Conservation (phyloP, 768 basidiomycete genomes). For the Termitomyces sp. region DNA sequence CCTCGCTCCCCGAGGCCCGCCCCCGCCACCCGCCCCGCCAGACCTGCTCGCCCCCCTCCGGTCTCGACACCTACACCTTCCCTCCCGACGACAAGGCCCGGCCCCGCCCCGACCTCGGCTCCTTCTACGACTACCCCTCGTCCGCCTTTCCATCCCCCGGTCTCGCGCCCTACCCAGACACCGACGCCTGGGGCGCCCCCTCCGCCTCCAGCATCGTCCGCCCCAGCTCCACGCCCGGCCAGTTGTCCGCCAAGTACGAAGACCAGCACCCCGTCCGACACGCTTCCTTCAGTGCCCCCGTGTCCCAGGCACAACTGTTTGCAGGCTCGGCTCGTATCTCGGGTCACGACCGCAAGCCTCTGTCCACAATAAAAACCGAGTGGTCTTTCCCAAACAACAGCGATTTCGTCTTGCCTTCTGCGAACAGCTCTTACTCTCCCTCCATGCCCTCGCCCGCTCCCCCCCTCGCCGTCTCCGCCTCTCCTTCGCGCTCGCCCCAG, state of each 20-base stretch:
- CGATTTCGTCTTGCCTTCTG: slow-evolving; percentile 38
- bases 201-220: slow-evolving; percentile 48
- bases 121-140: slow-evolving; percentile 44
- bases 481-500: slow-evolving; percentile 52
- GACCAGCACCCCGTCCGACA: slow-evolving; percentile 51
- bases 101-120: slow-evolving; percentile 42
- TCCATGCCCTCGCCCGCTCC: slow-evolving; percentile 41
- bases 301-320: slow-evolving; percentile 59
- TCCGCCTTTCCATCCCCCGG: slow-evolving; percentile 43
- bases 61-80: slow-evolving; percentile 45
- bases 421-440: slow-evolving; percentile 35
- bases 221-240: slow-evolving; percentile 62
- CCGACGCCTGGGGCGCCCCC: slow-evolving; percentile 51
- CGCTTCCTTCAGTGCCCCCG: slow-evolving; percentile 56
- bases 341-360: slow-evolving; percentile 59
- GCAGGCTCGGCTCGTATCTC: slow-evolving; percentile 66
- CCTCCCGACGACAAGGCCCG: slow-evolving; percentile 43
- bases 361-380: slow-evolving; percentile 58
- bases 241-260: slow-evolving; percentile 63
- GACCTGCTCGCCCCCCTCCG: slow-evolving; percentile 37
- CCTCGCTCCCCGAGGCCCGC: slow-evolving; percentile 58
- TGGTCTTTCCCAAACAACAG: slow-evolving; percentile 63
- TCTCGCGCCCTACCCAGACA: slow-evolving; percentile 41
- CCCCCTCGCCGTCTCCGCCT: slow-evolving; percentile 34
- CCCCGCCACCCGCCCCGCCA: slow-evolving; percentile 33